Percentiles rank a stretch among this genome's conserved stretches.
phyloP scores from a whole-genome alignment of 768 basidiomycete species.

The Leucocoprinus leucothites region DNA sequence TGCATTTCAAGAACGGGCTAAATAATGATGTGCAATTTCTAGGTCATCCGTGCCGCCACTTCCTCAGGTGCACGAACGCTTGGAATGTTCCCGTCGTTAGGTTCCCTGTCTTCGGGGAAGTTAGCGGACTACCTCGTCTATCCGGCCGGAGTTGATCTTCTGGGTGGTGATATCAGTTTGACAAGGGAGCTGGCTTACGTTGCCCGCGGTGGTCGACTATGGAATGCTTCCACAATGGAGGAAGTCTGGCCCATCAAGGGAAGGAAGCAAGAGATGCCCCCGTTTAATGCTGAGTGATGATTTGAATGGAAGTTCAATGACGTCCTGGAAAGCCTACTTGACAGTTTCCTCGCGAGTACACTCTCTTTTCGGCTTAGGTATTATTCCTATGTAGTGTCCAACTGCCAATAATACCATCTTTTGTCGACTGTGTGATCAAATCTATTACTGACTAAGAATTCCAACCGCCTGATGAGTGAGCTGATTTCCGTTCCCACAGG shows the following conservation, averaged over 20 bases:
- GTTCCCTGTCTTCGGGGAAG: constrained; percentile 61
- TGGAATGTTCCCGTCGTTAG: constrained; percentile 58
- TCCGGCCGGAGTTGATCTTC: constrained; percentile 54
- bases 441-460: no score
- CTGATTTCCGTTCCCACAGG: neutral
- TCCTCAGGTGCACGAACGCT: constrained; percentile 62
- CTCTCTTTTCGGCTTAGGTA: no score
- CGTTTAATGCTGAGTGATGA: constrained; percentile 48
- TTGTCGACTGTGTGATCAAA: no score
- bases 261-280: constrained; percentile 50
- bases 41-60: constrained; percentile 72
- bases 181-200: constrained; percentile 56
- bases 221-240: constrained; percentile 64
- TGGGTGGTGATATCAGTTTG: constrained; percentile 41
- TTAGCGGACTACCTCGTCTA: constrained; percentile 72
- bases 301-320: no score
- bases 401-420: no score
- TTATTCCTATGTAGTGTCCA: no score
- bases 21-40: neutral
- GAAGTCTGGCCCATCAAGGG: constrained; percentile 73
- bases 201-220: constrained; percentile 64
- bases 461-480: no score
- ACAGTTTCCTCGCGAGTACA: no score
- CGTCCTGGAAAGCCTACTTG: no score
- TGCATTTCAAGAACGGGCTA: neutral